These are phyloP conservation scores for Kluyveromyces siamensis DNA, from an alignment of 805 yeast genomes.

Conservation along the genomic window DNA sequence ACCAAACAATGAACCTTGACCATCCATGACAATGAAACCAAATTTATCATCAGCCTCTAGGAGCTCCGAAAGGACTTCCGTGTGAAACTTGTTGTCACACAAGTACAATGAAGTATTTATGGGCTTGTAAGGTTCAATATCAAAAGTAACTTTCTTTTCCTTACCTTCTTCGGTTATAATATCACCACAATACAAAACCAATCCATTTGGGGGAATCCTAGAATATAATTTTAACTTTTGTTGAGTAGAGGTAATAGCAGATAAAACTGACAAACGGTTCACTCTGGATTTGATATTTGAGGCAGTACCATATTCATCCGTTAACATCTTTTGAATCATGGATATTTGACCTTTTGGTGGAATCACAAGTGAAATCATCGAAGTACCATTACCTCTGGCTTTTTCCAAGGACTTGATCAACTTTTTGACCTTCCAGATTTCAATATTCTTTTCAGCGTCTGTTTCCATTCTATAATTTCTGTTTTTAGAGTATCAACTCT, in stretches of 20 bases:
- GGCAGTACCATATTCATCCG: constrained; percentile 98
- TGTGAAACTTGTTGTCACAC: constrained; percentile 98
- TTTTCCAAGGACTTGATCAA: constrained; percentile 76
- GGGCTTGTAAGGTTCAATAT: constrained; percentile 98
- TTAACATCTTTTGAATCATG: constrained; percentile 77
- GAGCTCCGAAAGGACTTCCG: constrained; percentile 90
- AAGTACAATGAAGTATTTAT: constrained; percentile 92
- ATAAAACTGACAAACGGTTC: constrained; percentile 85
- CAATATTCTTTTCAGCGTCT: constrained; percentile 93
- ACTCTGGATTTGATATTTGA: constrained; percentile 97
- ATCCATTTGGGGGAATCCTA: constrained; percentile 87
- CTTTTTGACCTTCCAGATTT: constrained; percentile 98
- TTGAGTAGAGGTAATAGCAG: constrained; percentile 97
- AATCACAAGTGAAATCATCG: constrained; percentile 93
- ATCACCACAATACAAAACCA: constrained; percentile 97
- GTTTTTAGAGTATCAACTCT: background rate
- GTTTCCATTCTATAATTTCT: constrained; percentile 30
- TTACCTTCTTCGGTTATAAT: constrained; percentile 95
- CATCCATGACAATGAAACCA: constrained; percentile 98
- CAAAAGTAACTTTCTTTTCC: constrained; percentile 92
- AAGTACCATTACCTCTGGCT: constrained; percentile 98
- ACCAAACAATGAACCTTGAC: constrained; percentile 97
- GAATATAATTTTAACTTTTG: constrained; percentile 88
- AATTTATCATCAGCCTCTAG: constrained; percentile 92
- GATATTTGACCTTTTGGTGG: constrained; percentile 95